Evolutionary conservation across 2,329 filamentous ascomycete species (phyloP).

Genomic region (Stagonosporopsis tanaceti): DNA sequence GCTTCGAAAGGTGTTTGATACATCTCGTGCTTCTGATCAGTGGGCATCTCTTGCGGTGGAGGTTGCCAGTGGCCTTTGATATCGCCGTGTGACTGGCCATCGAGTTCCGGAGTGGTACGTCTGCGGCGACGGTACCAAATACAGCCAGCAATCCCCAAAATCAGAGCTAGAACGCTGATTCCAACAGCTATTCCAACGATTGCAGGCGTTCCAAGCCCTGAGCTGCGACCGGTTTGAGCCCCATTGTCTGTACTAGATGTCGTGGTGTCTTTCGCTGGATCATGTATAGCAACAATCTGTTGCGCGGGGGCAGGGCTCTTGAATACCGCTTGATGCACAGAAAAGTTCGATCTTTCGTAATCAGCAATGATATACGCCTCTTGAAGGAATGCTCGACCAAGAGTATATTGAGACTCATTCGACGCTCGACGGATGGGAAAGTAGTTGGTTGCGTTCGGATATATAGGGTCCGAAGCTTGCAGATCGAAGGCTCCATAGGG

Average conservation of each 20-base stretch:
- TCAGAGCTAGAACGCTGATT: neutral
- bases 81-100: neutral
- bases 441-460: slow-evolving; percentile 68
- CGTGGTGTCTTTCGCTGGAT: neutral
- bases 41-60: neutral
- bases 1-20: neutral
- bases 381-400: slow-evolving; percentile 72
- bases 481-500: slow-evolving; percentile 57
- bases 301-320: neutral
- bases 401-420: slow-evolving; percentile 62
- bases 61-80: neutral
- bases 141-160: neutral
- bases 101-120: neutral
- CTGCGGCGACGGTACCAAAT: neutral
- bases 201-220: neutral
- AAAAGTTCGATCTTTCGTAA: slow-evolving; percentile 53
- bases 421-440: slow-evolving; percentile 68
- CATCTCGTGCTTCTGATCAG: neutral
- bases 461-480: slow-evolving; percentile 57
- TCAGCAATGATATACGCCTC: slow-evolving; percentile 62
- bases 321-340: slow-evolving; percentile 6
- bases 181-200: neutral
- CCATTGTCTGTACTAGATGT: neutral
- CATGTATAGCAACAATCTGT: neutral
- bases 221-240: neutral